Conservation (phyloP, 1,139 yeast species). For the Diutina rugosa region DNA sequence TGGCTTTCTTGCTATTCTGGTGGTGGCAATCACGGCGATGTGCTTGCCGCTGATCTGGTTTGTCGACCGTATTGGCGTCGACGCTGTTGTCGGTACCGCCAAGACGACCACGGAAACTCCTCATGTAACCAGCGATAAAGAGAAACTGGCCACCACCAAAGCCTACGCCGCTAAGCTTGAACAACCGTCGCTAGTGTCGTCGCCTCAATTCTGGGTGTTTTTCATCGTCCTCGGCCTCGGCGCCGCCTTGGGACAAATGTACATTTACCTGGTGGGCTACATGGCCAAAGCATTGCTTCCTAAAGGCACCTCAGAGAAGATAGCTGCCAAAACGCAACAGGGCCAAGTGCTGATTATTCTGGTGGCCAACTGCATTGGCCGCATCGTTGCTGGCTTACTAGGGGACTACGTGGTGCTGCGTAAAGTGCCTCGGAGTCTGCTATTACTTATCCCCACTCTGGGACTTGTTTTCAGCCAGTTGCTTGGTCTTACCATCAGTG, state of each 20-base stretch:
- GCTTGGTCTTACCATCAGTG: conserved; percentile 18
- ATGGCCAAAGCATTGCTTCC: conserved; percentile 40
- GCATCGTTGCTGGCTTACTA: conserved; percentile 36
- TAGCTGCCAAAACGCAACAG: conserved; percentile 29
- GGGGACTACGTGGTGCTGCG: conserved; percentile 39
- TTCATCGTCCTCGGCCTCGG: conserved; percentile 33
- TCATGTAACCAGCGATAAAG: not conserved
- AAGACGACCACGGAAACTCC: not conserved
- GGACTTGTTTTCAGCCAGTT: conserved; percentile 30
- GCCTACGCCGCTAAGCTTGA: not conserved
- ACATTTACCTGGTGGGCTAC: conserved; percentile 49
- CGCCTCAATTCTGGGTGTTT: conserved; percentile 35
- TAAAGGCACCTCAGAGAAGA: conserved; percentile 2
- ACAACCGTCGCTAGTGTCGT: conserved; percentile 12
- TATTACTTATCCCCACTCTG: conserved; percentile 32
- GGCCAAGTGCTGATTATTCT: conserved; percentile 44
- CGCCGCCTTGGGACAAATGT: conserved; percentile 51
- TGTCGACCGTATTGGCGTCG: conserved; percentile 17
- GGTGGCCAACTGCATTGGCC: conserved; percentile 39
- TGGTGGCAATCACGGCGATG: conserved; percentile 21
- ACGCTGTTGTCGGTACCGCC: not conserved
- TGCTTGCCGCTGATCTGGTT: conserved; percentile 36
- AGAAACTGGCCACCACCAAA: not conserved
- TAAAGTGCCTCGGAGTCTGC: conserved; percentile 28
- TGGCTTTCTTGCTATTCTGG: conserved; percentile 31